phyloP scores from a whole-genome alignment of 2,329 filamentous ascomycete genomes.

The Fusarium sp. region DNA sequence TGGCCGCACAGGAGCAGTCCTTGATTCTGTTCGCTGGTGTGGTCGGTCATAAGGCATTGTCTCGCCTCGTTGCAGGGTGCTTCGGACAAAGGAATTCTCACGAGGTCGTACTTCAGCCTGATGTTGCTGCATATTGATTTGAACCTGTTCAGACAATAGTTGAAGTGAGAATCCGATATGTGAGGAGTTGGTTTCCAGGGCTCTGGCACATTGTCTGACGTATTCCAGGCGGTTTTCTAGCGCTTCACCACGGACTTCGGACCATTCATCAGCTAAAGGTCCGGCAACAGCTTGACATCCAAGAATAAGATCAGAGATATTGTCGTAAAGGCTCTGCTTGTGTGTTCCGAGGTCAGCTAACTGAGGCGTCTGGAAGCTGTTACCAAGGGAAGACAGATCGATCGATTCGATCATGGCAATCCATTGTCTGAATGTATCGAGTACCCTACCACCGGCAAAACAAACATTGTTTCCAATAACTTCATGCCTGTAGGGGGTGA shows the following conservation, averaged over 20 bases:
- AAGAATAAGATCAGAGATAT: conserved; percentile 87
- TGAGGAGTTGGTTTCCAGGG: conserved; percentile 85
- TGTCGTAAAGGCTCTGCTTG: conserved; percentile 94
- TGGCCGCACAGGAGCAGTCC: conserved; percentile 55
- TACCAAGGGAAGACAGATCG: conserved; percentile 81
- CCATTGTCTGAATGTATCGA: conserved; percentile 92
- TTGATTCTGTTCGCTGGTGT: conserved; percentile 67
- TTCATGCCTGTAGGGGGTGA: conserved; percentile 81
- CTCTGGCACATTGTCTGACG: conserved; percentile 78
- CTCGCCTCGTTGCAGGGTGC: conserved; percentile 65
- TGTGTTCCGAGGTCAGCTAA: conserved; percentile 87
- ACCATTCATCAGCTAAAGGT: conserved; percentile 94
- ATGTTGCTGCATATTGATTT: conserved; percentile 60
- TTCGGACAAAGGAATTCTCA: conserved; percentile 59
- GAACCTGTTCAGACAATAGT: conserved; percentile 84
- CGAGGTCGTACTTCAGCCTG: conserved; percentile 52
- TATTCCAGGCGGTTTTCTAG: conserved; percentile 86
- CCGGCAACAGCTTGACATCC: conserved; percentile 92
- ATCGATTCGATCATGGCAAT: conserved; percentile 90
- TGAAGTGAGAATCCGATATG: conserved; percentile 90
- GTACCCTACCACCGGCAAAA: conserved; percentile 77
- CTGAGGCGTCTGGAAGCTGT: conserved; percentile 83
- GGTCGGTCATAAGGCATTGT: conserved; percentile 64
- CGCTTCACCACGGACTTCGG: conserved; percentile 88
- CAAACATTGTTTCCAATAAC: conserved; percentile 85